Evolutionary conservation across 805 yeast genomes (phyloP).

Genomic region (Candida methanosorbosa): DNA sequence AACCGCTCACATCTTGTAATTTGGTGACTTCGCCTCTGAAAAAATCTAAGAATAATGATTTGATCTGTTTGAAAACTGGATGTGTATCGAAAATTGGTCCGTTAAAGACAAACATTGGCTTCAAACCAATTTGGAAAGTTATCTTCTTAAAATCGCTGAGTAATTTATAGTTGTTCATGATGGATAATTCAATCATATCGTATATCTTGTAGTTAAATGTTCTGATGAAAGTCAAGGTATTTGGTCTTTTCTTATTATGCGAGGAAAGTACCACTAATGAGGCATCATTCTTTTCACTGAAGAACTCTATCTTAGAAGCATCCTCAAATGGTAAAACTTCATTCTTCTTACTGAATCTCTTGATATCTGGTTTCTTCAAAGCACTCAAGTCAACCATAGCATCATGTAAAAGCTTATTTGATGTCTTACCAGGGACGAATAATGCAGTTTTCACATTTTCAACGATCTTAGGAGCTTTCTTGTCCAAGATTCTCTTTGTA

Average conservation of each 20-base stretch:
- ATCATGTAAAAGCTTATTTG: slow-evolving; percentile 76
- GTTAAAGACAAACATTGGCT: slow-evolving; percentile 90
- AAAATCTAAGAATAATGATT: slow-evolving; percentile 84
- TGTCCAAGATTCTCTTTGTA: slow-evolving; percentile 87
- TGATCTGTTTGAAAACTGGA: slow-evolving; percentile 77
- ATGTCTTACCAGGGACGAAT: slow-evolving; percentile 82
- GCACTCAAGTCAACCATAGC: slow-evolving; percentile 84
- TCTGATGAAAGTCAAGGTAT: slow-evolving; percentile 79
- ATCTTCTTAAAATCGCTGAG: slow-evolving; percentile 70
- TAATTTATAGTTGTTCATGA: slow-evolving; percentile 60
- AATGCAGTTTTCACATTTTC: slow-evolving; percentile 88
- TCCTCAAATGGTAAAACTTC: slow-evolving; percentile 93
- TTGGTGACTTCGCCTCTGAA: slow-evolving; percentile 78
- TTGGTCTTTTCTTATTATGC: slow-evolving; percentile 86
- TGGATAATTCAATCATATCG: slow-evolving; percentile 88
- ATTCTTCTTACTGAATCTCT: slow-evolving; percentile 82
- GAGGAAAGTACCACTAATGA: slow-evolving; percentile 75
- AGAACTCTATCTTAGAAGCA: slow-evolving; percentile 73
- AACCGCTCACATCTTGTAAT: slow-evolving; percentile 87
- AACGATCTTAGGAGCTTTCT: slow-evolving; percentile 76
- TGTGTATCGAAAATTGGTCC: slow-evolving; percentile 88
- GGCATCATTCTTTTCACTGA: slow-evolving; percentile 89
- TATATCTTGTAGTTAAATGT: slow-evolving; percentile 85
- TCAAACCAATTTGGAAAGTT: slow-evolving; percentile 82
- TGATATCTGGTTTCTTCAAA: slow-evolving; percentile 82